phyloP scores from a whole-genome alignment of 495 filamentous ascomycete genomes.

The Tetracladium setigerum region DNA sequence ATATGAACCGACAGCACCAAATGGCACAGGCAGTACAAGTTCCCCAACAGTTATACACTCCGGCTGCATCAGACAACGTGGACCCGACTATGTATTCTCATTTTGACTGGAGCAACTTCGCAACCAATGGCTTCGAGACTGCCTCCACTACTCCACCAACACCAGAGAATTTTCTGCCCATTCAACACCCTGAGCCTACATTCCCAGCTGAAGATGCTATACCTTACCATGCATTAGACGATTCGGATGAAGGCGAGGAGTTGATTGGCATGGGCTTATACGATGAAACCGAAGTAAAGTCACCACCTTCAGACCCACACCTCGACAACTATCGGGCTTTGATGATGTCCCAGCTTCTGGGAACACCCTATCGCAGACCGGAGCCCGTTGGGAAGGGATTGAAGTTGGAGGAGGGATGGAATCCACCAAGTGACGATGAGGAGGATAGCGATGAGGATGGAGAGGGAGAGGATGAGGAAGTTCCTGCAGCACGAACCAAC shows the following conservation, averaged over 20 bases:
- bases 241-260: constrained; percentile 51
- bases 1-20: neutral
- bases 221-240: constrained; percentile 35
- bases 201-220: constrained; percentile 36
- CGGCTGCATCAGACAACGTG: constrained; percentile 2
- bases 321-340: constrained; percentile 35
- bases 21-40: neutral
- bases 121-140: constrained; percentile 26
- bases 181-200: constrained; percentile 33
- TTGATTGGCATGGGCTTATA: constrained; percentile 81
- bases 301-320: constrained; percentile 28
- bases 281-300: constrained; percentile 48
- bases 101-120: constrained; percentile 34
- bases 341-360: constrained; percentile 41
- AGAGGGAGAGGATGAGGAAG: constrained; percentile 33
- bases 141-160: constrained; percentile 48
- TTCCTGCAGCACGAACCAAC: neutral
- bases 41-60: neutral
- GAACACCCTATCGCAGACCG: constrained; percentile 26
- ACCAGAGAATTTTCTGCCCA: constrained; percentile 48
- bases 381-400: constrained; percentile 56
- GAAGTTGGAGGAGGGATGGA: constrained; percentile 79
- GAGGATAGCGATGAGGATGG: constrained; percentile 48
- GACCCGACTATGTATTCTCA: constrained; percentile 23
- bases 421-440: constrained; percentile 55